Percentiles rank a stretch among this genome's conserved stretches.
These are phyloP conservation scores for Olyra latifolia DNA, from an alignment of 176 grass and related monocot species.

Conservation along the genomic window DNA sequence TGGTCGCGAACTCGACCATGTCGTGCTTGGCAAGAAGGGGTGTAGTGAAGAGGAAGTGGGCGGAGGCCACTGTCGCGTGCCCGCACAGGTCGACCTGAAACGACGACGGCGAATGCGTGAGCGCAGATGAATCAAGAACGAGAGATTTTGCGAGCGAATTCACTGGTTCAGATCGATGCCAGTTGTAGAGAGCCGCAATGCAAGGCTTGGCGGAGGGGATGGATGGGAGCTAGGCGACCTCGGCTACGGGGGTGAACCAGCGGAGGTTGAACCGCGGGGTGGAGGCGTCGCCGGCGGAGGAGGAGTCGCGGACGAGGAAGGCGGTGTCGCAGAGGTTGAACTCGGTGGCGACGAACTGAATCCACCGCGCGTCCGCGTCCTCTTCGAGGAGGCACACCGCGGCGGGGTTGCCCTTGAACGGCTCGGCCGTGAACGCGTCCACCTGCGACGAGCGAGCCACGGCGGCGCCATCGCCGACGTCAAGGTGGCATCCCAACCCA, in stretches of 20 bases:
- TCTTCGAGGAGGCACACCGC: conserved; percentile 65
- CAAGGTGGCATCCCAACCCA: not conserved
- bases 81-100: conserved; percentile 35
- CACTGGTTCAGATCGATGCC: not conserved
- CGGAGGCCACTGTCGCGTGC: conserved; percentile 64
- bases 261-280: conserved; percentile 55
- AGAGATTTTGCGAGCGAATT: no score
- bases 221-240: conserved; percentile 36
- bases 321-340: conserved; percentile 68
- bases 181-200: not conserved
- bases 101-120: not conserved
- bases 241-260: conserved; percentile 66
- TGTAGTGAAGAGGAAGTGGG: conserved; percentile 57
- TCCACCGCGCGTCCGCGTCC: conserved; percentile 54
- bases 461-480: not conserved
- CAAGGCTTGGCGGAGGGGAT: not conserved
- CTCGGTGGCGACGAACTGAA: conserved; percentile 73
- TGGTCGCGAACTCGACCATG: conserved; percentile 57
- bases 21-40: conserved; percentile 24
- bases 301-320: conserved; percentile 45
- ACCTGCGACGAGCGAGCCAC: conserved; percentile 43
- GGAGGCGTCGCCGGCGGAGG: conserved; percentile 14
- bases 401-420: conserved; percentile 80
- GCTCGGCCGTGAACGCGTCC: conserved; percentile 55
- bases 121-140: not conserved